Conservation (phyloP, 169 alveolate genomes). For the Cytauxzoon felis region DNA sequence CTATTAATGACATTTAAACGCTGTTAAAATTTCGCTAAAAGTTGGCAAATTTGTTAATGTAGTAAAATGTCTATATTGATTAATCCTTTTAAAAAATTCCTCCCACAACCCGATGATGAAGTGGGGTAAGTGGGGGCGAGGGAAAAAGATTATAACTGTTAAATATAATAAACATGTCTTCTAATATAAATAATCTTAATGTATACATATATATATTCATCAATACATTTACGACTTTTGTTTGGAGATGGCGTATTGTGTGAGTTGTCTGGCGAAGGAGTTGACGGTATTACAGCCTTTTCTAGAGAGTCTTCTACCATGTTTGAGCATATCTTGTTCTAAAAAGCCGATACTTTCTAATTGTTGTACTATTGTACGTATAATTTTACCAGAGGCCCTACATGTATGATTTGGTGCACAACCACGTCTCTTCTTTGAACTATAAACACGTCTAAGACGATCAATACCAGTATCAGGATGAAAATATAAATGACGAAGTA, state of each 20-base stretch:
- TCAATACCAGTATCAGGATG: slow-evolving; percentile 92
- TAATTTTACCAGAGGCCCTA: slow-evolving; percentile 91
- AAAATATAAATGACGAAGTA: slow-evolving; percentile 90
- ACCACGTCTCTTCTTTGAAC: slow-evolving; percentile 89
- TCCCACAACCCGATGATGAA: no score
- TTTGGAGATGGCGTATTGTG: slow-evolving; percentile 52
- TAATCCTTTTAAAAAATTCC: no score
- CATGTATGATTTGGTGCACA: slow-evolving; percentile 86
- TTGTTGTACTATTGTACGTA: slow-evolving; percentile 91
- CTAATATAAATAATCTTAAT: no score
- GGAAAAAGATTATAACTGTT: no score
- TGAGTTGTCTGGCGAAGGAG: slow-evolving; percentile 80
- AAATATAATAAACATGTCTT: no score
- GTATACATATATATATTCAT: no score
- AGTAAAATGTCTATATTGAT: no score
- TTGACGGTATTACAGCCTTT: slow-evolving; percentile 79
- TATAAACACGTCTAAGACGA: slow-evolving; percentile 87
- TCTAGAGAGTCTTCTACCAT: slow-evolving; percentile 78
- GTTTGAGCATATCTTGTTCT: slow-evolving; percentile 85
- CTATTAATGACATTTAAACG: no score
- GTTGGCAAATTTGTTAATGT: no score
- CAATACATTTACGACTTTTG: not conserved
- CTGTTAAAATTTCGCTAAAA: no score
- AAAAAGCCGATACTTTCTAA: slow-evolving; percentile 89
- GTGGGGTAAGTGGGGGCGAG: no score